A percentile compares a stretch with the other conserved stretches of the same genome.
Evolutionary conservation across 2,329 filamentous ascomycete genomes (phyloP).

Genomic region (Colletotrichum sp.): DNA sequence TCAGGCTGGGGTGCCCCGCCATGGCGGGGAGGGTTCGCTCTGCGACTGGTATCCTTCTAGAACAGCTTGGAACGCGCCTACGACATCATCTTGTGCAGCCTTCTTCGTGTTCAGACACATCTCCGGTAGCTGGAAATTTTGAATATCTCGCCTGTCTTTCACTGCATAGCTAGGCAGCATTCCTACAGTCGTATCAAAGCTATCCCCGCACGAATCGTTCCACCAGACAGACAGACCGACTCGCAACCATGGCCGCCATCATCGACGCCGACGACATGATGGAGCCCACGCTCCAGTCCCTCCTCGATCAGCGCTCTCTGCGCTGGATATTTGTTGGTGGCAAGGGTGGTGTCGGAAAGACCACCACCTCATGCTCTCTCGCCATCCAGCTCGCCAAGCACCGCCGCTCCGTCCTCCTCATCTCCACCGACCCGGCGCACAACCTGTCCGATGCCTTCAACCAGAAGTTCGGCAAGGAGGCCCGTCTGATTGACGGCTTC

Average conservation of each 20-base stretch:
- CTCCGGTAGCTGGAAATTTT: background rate
- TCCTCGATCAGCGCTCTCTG: slow-evolving; percentile 92
- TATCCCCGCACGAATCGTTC: background rate
- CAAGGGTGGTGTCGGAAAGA: slow-evolving; percentile 98
- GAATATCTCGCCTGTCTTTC: background rate
- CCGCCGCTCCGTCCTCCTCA: slow-evolving; percentile 94
- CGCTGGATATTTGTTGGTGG: slow-evolving; percentile 99
- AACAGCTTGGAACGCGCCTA: slow-evolving; percentile 18
- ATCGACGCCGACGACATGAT: slow-evolving; percentile 74
- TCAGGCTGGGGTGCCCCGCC: slow-evolving; percentile 15
- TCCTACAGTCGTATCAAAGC: background rate
- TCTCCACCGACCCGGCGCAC: slow-evolving; percentile 97
- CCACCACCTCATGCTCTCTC: slow-evolving; percentile 97
- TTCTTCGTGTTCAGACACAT: background rate
- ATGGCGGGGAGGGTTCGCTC: slow-evolving; percentile 6
- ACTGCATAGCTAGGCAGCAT: background rate
- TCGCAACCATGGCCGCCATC: slow-evolving; percentile 46
- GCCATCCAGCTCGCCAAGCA: slow-evolving; percentile 96
- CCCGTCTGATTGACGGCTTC: slow-evolving; percentile 88
- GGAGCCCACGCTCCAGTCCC: slow-evolving; percentile 91
- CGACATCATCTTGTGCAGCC: background rate
- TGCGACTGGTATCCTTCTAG: slow-evolving; percentile 12
- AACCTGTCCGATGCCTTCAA: slow-evolving; percentile 98
- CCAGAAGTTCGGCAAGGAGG: slow-evolving; percentile 99
- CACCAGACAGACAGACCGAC: slow-evolving; percentile 22